Conservation (phyloP, 1,139 yeast species). For the Cylindricascospora bacillispora region DNA sequence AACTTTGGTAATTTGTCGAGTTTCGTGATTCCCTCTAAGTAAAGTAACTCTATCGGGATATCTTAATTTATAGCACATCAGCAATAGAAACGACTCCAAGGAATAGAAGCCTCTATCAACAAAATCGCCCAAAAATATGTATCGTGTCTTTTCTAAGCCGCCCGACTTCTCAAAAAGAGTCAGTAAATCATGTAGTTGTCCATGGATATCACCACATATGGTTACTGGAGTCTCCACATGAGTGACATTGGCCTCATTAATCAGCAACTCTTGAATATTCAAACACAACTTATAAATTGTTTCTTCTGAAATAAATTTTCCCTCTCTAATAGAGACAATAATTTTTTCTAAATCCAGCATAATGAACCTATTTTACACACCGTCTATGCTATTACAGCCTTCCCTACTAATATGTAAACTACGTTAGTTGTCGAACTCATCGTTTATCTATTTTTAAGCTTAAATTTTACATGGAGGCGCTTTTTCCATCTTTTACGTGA, state of each 20-base stretch:
- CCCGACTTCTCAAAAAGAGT: conserved; percentile 77
- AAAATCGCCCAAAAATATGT: conserved; percentile 47
- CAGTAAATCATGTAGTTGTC: conserved; percentile 87
- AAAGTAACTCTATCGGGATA: conserved; percentile 90
- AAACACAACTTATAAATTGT: conserved; percentile 74
- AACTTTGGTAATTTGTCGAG: conserved; percentile 93
- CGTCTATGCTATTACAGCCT: no score
- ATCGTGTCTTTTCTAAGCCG: conserved; percentile 58
- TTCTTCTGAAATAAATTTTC: conserved; percentile 74
- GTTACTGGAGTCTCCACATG: conserved; percentile 94
- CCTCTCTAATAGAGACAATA: conserved; percentile 54
- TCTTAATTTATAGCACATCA: conserved; percentile 76
- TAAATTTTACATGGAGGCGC: no score
- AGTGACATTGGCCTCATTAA: conserved; percentile 86
- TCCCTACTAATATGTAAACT: no score
- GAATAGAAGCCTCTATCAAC: conserved; percentile 97
- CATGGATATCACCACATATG: conserved; percentile 98
- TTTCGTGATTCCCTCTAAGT: conserved; percentile 93
- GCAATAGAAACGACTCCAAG: conserved; percentile 68
- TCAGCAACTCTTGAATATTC: conserved; percentile 85
- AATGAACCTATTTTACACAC: no score
- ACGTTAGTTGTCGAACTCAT: no score
- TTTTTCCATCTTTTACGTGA: no score
- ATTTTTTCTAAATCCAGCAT: conserved; percentile 22
- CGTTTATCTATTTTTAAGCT: no score